A percentile compares a stretch with the other conserved stretches of the same genome.
Evolutionary conservation across 2,329 filamentous ascomycete species (phyloP).

Genomic region (Arthroderma uncinatum): DNA sequence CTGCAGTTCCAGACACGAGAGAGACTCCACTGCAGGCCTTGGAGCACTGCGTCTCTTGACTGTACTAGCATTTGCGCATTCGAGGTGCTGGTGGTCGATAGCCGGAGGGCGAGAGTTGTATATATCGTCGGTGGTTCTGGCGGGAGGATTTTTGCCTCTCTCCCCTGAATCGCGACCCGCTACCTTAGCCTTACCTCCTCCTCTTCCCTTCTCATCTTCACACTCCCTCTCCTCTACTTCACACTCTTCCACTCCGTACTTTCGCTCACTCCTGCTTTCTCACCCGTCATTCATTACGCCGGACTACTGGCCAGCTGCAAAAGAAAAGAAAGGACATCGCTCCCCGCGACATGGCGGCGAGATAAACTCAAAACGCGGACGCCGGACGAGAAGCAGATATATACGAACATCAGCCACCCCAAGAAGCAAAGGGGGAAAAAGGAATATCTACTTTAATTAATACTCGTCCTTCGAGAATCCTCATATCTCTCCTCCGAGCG

Average conservation of each 20-base stretch:
- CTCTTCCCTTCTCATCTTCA: background rate
- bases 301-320: background rate
- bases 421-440: background rate
- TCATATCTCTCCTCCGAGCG: background rate
- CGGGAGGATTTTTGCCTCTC: background rate
- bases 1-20: background rate
- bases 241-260: too few species aligned
- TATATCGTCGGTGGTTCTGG: background rate
- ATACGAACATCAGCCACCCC: slow-evolving; percentile 4
- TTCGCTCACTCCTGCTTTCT: background rate
- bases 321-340: background rate
- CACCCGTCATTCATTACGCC: background rate
- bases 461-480: background rate
- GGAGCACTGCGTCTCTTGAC: too few species aligned
- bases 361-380: background rate
- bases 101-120: too few species aligned
- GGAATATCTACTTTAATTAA: slow-evolving; percentile 2
- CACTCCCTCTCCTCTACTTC: background rate
- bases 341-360: background rate
- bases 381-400: background rate
- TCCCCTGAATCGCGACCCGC: too few species aligned
- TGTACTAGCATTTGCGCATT: too few species aligned
- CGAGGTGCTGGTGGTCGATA: too few species aligned
- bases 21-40: background rate
- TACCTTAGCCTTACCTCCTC: too few species aligned